Conservation (phyloP, 805 yeast species). For the Spathaspora boniae region DNA sequence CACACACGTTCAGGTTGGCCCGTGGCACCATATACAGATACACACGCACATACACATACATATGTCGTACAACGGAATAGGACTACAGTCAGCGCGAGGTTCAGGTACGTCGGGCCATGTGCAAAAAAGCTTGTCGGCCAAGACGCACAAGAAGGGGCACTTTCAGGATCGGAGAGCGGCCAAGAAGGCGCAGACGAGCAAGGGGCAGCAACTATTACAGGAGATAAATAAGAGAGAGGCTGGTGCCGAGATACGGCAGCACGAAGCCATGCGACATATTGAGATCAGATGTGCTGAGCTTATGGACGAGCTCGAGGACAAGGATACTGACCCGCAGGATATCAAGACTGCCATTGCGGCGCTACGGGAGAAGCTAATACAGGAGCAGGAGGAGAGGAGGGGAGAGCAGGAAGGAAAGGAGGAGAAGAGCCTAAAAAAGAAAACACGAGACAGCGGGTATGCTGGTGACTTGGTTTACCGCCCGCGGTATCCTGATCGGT, state of each 20-base stretch:
- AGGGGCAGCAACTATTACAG: neutral
- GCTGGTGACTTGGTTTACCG: neutral
- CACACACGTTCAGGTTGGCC: no score
- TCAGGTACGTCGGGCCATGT: slow-evolving; percentile 63
- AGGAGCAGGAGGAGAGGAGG: neutral
- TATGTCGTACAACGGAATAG: slow-evolving; percentile 62
- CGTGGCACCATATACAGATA: no score
- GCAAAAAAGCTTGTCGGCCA: slow-evolving; percentile 40
- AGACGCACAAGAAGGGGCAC: slow-evolving; percentile 12
- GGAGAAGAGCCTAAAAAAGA: neutral
- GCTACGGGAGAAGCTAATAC: slow-evolving; percentile 16
- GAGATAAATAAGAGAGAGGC: slow-evolving; percentile 14
- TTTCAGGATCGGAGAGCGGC: neutral
- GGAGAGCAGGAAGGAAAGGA: neutral
- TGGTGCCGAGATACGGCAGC: slow-evolving; percentile 26
- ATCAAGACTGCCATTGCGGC: slow-evolving; percentile 20
- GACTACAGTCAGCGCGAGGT: slow-evolving; percentile 55
- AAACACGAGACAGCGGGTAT: neutral
- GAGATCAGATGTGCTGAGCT: slow-evolving; percentile 50
- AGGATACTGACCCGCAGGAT: slow-evolving; percentile 30
- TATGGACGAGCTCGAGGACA: slow-evolving; percentile 50
- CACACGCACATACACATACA: no score
- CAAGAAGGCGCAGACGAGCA: neutral
- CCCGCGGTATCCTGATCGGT: slow-evolving; percentile 2
- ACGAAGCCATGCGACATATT: slow-evolving; percentile 33